Evolutionary conservation across 2,329 filamentous ascomycete genomes (phyloP), one percentile per base, ranked within the genome.

Genomic region (Blastomyces silverae): DNA sequence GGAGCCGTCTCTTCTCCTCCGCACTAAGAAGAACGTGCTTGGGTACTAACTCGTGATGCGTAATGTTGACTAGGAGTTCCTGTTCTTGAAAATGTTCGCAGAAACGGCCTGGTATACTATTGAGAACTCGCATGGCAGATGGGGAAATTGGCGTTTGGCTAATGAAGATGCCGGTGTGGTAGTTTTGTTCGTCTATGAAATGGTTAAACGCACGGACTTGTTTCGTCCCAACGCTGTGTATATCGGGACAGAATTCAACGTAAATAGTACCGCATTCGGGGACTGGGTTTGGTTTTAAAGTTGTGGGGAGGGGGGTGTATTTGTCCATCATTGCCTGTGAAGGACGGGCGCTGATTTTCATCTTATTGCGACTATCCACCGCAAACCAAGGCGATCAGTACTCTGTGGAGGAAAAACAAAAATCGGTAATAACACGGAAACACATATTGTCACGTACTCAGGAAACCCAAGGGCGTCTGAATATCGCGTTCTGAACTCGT

Each of bases 71-170:
- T 66, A 97, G 84, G 71, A 99, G 79, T 79, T 99, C 94, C 76
- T 94, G 89, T 82, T 97, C 94, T 71, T 93, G 86, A 81, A 99
- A 99, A 75, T 91, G 91, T 81, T 99, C 94, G 73, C 97, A 91
- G 73, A 90, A 87, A 64, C 89, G 89, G 67, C 87, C 86, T 71
- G 89, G 86, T 65, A 93, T 87, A 66, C 88, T 87, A 69, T 87
- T 87, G 71, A 96, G 89, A 70, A 92, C 87, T 81, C 95, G 95
- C 76, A 93, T 87, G 48, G 92, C 93, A 66, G 92, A 89, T 37
- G 91, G 85, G 0, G 92, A 96, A 66, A 97, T 89, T 58, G 90
- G 82, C 59, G 88, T 89, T 73, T 89, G 85, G 65, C 91, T 92
- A 71, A 99, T 86, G 80, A 97, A 91, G 76, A 99, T 90, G 69